Evolutionary conservation across 768 basidiomycete species (phyloP), one percentile per base, ranked within the genome.

Genomic region (Leccinum ochraceum): DNA sequence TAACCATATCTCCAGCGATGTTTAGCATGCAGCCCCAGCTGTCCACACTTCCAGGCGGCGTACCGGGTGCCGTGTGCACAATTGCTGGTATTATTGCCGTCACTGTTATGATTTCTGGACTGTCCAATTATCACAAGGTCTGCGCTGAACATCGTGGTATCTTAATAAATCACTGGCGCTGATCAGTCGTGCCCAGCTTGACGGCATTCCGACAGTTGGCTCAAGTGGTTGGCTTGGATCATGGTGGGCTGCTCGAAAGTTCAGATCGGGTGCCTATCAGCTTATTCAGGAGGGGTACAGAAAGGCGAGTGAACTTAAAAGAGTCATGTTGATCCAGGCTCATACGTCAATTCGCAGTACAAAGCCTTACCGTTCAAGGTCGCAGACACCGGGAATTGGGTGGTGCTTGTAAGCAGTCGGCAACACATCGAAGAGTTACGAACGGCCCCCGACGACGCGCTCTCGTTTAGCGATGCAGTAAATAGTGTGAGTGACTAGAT

Each of bases 171-270:
- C 36, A 28, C 28, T 4, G 17, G 17, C 17, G 1, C 39, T 46
- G 20, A 20, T 26, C 4, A 24, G 9, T 44, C 17, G 22, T 39
- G 5, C 17, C 28, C 46, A 75, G 75, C 62, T 74, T 28, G 63
- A 69, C 36, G 59, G 48, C 30, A 71, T 78, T 9, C 77, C 77
- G 4, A 68, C 75, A 22, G 53, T 74, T 22, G 74, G 75, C 20
- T 66, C 63, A 14, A 67, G 63, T 6, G 48, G 59, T 63, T 37
- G 37, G 37, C 37, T 37, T 37, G 37, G 37, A 37, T 37, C 37
- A 37, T 37, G 37, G 37, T 37, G 37, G 37, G 37, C 37, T 16
- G 6, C 37, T 37, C 37, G 14, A 14, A 37, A 37, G 37, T 37
- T 37, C 50, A 26, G 71, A 8, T 42, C 54, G 24, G 61, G 71